These are phyloP conservation scores for Glaciozyma antarctica DNA, from an alignment of 768 basidiomycete species.

Conservation along the genomic window DNA sequence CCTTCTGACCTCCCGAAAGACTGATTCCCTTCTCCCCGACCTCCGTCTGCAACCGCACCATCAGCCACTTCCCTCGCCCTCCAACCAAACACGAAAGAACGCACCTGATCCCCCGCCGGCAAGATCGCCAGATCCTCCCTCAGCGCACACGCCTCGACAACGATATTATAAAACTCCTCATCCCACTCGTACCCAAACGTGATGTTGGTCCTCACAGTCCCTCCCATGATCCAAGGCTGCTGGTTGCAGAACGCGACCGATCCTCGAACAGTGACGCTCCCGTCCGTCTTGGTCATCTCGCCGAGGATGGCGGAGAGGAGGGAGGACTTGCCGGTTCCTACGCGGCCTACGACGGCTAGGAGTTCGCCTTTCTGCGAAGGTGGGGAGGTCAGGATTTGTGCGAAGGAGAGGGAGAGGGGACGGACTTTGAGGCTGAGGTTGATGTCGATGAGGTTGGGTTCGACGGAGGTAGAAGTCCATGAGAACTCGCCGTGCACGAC, in stretches of 20 bases:
- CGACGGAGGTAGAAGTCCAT: conserved; percentile 51
- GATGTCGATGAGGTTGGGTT: conserved; percentile 67
- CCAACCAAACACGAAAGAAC: not conserved
- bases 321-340: conserved; percentile 68
- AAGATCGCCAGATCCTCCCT: conserved; percentile 68
- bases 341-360: conserved; percentile 73
- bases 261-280: conserved; percentile 52
- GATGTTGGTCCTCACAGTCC: conserved; percentile 81
- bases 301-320: conserved; percentile 23
- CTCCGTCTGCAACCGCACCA: conserved; percentile 48
- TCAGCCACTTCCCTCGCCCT: not conserved
- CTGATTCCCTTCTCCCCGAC: conserved; percentile 67
- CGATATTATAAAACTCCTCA: conserved; percentile 67
- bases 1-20: conserved; percentile 62
- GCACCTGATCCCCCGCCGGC: conserved; percentile 57
- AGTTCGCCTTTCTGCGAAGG: conserved; percentile 63
- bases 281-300: conserved; percentile 51
- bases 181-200: conserved; percentile 84
- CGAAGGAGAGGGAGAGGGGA: not conserved
- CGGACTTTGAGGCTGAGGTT: conserved; percentile 43
- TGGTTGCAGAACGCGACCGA: conserved; percentile 34
- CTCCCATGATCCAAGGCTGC: conserved; percentile 52
- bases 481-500: conserved; percentile 70
- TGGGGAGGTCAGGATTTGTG: not conserved
- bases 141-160: conserved; percentile 83